A percentile compares a stretch with the other conserved stretches of the same genome.
phyloP scores from a whole-genome alignment of 257 asterid genomes.

The Nicotiana tomentosiformis region DNA sequence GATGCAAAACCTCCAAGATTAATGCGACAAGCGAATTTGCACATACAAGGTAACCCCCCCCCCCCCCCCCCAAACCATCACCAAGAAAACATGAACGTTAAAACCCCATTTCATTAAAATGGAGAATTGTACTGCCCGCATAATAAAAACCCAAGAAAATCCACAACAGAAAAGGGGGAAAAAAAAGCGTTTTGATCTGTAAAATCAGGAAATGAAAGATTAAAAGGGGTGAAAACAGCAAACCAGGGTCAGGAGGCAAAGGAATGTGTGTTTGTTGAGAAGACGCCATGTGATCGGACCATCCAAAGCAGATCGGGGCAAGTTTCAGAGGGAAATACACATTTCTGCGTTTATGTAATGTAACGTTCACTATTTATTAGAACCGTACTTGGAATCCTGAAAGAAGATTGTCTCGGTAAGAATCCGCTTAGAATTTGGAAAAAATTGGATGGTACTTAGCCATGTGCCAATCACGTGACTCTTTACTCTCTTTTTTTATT shows the following conservation, averaged over 20 bases:
- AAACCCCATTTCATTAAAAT: constrained; percentile 4
- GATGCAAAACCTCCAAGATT: not conserved
- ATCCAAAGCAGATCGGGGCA: constrained; percentile 14
- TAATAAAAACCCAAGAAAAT: not conserved
- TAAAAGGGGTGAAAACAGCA: not conserved
- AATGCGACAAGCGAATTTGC: not conserved
- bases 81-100: not conserved
- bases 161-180: not conserved
- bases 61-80: no score
- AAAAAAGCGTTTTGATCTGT: not conserved
- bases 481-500: not conserved
- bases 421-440: no score
- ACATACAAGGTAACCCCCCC: not conserved
- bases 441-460: no score
- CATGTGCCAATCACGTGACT: not conserved
- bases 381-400: not conserved
- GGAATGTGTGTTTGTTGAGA: constrained; percentile 52
- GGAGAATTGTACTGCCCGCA: not conserved
- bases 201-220: not conserved
- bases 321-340: not conserved
- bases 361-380: no score
- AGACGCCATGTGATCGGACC: constrained; percentile 53
- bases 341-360: not conserved
- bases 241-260: constrained; percentile 70
- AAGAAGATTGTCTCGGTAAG: no score